Evolutionary conservation across 345 rosid species (phyloP).

Genomic region (Erodium maritimum): DNA sequence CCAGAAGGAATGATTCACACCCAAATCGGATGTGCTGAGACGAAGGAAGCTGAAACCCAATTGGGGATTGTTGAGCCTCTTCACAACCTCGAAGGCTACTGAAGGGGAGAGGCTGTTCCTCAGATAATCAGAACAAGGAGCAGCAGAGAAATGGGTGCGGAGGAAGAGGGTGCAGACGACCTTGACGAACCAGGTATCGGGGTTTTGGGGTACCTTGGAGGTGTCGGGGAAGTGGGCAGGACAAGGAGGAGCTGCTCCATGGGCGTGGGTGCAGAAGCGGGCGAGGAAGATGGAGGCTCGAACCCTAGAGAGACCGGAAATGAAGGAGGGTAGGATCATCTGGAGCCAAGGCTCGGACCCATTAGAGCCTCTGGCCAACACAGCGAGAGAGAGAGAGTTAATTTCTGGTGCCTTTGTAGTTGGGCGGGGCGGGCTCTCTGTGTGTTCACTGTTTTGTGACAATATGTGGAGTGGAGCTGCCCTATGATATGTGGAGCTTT

Average conservation of each 20-base stretch:
- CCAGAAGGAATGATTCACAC: slow-evolving; percentile 33
- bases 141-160: slow-evolving; percentile 26
- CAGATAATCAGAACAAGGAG: slow-evolving; percentile 35
- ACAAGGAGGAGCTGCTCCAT: slow-evolving; percentile 28
- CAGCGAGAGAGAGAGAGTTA: too few species aligned
- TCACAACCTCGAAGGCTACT: slow-evolving; percentile 50
- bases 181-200: slow-evolving; percentile 69
- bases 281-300: slow-evolving; percentile 40
- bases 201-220: slow-evolving; percentile 16
- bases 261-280: slow-evolving; percentile 28
- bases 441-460: too few species aligned
- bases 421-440: too few species aligned
- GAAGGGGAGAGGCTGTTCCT: slow-evolving; percentile 43
- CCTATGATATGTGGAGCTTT: too few species aligned
- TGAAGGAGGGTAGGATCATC: slow-evolving; percentile 35
- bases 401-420: too few species aligned
- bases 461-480: too few species aligned
- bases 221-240: slow-evolving; percentile 18
- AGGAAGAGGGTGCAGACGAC: slow-evolving; percentile 48
- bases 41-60: slow-evolving; percentile 56
- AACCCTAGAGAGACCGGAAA: slow-evolving; percentile 29
- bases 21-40: slow-evolving; percentile 44
- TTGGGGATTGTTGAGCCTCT: slow-evolving; percentile 38
- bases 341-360: slow-evolving; percentile 24
- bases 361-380: too few species aligned